These are phyloP conservation scores for Ceratocystis variospora DNA, from an alignment of 2,329 filamentous ascomycete species.

Conservation along the genomic window DNA sequence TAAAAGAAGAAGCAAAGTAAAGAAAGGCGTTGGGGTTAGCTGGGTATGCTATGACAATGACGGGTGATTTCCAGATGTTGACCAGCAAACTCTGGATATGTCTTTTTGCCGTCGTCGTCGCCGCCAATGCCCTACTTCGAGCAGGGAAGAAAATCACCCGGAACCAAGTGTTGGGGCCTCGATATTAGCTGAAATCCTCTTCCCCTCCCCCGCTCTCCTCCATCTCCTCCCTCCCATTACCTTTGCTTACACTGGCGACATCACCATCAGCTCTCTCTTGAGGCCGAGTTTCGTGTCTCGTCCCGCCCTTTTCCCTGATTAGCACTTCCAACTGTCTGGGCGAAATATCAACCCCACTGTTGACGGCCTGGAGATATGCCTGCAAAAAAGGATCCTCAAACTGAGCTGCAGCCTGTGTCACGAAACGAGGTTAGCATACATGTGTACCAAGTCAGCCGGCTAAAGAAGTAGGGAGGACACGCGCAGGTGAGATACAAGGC, in stretches of 20 bases:
- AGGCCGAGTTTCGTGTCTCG: neutral
- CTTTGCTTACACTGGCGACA: neutral
- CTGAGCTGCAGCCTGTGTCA: conserved; percentile 3
- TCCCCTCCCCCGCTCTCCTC: conserved; percentile 5
- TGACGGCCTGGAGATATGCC: conserved; percentile 9
- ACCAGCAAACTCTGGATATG: neutral
- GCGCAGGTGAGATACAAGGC: neutral
- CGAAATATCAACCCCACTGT: conserved; percentile 8
- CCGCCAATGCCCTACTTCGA: neutral
- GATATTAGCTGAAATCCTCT: conserved; percentile 13
- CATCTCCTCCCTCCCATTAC: neutral
- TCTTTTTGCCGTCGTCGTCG: neutral
- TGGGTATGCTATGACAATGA: neutral
- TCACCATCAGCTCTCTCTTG: neutral
- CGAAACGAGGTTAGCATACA: neutral
- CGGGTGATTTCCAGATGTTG: neutral
- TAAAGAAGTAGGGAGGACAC: neutral
- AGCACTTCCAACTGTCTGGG: conserved; percentile 4
- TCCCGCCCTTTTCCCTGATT: neutral
- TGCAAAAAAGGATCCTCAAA: conserved; percentile 8
- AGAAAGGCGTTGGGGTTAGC: neutral
- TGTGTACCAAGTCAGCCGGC: neutral
- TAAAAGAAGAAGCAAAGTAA: neutral
- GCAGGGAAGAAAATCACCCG: neutral
- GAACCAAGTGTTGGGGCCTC: neutral